Evolutionary conservation across 164 flowering plant genomes (phyloP), one percentile per base, ranked within the genome.

Genomic region (Sextonia rubra): DNA sequence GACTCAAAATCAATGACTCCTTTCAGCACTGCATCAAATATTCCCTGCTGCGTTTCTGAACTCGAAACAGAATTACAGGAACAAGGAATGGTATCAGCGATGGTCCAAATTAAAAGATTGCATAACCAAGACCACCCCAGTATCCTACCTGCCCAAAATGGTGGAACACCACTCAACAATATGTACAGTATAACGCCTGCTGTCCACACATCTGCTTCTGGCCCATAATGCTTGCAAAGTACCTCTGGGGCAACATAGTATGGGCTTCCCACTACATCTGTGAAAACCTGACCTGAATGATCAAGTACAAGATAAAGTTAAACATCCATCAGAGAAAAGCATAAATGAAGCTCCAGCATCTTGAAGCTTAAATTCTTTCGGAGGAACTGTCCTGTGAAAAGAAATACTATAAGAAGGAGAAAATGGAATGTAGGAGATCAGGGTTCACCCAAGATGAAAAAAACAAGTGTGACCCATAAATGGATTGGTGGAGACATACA

Each of bases 221-320:
- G 94, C 27, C 98, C 98, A 76, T 94, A 94, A 72, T 89, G 94
- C 86, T 94, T 94, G 81, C 88, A 82, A 72, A 94, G 95, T 47
- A 94, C 98, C 85, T 94, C 98, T 44, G 98, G 98, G 60, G 98
- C 98, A 70, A 94, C 98, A 86, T 94, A 94, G 77, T 94, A 94
- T 73, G 98, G 98, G 82, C 98, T 94, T 72, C 98, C 98, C 75
- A 94, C 98, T 61, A 94, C 98, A 82, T 94, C 98, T 37, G 87
- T 88, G 82, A 94, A 94, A 73, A 92, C 70, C 78, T 94, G 98
- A 73, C 91, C 98, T 94, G 85, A 71, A 74, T 47, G 12, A 73
- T 68, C 32, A 74, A 44, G 30, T 32, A 49, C 71, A 11, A 64
- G 23, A 72, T 9, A 52, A 60, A 44, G 69, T 72, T 26, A 66